Evolutionary conservation across 805 yeast genomes (phyloP), one percentile per base, ranked within the genome.

Genomic region (Starmerella khaoyaiensis): DNA sequence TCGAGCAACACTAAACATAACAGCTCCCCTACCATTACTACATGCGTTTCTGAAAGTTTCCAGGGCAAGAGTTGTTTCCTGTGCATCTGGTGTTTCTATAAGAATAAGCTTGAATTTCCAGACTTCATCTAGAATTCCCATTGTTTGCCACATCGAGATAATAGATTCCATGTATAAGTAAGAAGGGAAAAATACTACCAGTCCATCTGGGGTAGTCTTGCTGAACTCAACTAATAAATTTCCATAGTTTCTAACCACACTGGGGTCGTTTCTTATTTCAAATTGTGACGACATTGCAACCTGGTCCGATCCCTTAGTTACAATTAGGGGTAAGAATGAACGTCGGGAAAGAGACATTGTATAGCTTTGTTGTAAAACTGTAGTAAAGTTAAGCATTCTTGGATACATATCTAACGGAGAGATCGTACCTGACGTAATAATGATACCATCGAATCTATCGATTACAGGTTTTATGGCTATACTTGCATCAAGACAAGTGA

Each of bases 341-440:
- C 94, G 65, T 50, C 94, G 72, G 3, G 94, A 84, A 47, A 90
- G 69, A 0, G 98, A 82, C 96, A 90, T 90, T 1, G 96, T 74
- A 55, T 90, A 90, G 0, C 96, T 86, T 55, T 84, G 90, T 58
- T 86, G 95, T 24, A 90, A 68, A 3, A 86, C 94, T 0, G 97
- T 86, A 36, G 81, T 84, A 59, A 90, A 87, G 54, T 84, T 80
- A 44, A 87, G 64, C 97, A 87, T 87, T 50, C 82, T 77, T 5
- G 98, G 99, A 56, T 90, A 90, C 99, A 90, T 90, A 53, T 90
- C 97, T 56, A 90, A 70, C 1, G 99, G 99, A 0, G 97, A 87
- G 33, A 90, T 90, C 12, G 99, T 90, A 48, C 99, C 99, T 0
- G 95, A 82, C 0, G 99, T 90, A 43, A 90, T 90, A 44, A 90